These are phyloP conservation scores for Sarocladiaceae sp. DNA, from an alignment of 2,329 filamentous ascomycete species.

Conservation along the genomic window DNA sequence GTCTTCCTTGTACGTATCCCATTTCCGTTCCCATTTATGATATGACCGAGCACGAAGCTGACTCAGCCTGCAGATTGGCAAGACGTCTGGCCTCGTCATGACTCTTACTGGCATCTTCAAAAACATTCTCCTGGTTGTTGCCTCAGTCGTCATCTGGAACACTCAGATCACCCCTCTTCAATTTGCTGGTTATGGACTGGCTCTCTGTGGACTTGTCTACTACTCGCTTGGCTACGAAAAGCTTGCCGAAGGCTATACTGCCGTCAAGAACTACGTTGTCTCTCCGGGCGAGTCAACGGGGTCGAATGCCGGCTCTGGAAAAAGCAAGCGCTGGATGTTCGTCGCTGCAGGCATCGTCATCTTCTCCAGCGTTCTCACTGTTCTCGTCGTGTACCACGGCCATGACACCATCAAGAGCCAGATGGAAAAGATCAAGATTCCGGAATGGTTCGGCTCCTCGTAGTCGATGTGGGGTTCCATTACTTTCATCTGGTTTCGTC, in stretches of 20 bases:
- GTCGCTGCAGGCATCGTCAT: conserved; percentile 20
- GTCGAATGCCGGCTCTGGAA: conserved; percentile 10
- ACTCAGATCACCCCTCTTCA: conserved; percentile 68
- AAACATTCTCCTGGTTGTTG: conserved; percentile 75
- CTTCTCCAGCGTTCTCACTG: conserved; percentile 22
- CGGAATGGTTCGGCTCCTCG: conserved; percentile 10
- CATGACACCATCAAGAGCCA: conserved; percentile 12
- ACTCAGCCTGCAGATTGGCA: conserved; percentile 64
- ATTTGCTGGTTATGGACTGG: conserved; percentile 72
- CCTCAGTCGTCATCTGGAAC: conserved; percentile 73
- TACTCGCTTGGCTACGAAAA: conserved; percentile 42
- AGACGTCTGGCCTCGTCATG: conserved; percentile 80
- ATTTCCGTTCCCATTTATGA: no score
- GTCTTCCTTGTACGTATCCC: conserved; percentile 71
- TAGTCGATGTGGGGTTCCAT: background rate
- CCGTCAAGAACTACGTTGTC: conserved; percentile 19
- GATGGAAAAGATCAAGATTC: conserved; percentile 10
- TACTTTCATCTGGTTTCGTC: conserved; percentile 7
- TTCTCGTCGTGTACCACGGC: conserved; percentile 16
- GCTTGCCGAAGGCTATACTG: conserved; percentile 19
- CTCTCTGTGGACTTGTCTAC: conserved; percentile 47
- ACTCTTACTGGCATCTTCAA: conserved; percentile 84
- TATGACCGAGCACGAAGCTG: no score
- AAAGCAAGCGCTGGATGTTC: conserved; percentile 11
- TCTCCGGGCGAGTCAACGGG: conserved; percentile 18